These are phyloP conservation scores for Leccinum solheimii DNA, from an alignment of 1,284 basidiomycete species.

Conservation along the genomic window DNA sequence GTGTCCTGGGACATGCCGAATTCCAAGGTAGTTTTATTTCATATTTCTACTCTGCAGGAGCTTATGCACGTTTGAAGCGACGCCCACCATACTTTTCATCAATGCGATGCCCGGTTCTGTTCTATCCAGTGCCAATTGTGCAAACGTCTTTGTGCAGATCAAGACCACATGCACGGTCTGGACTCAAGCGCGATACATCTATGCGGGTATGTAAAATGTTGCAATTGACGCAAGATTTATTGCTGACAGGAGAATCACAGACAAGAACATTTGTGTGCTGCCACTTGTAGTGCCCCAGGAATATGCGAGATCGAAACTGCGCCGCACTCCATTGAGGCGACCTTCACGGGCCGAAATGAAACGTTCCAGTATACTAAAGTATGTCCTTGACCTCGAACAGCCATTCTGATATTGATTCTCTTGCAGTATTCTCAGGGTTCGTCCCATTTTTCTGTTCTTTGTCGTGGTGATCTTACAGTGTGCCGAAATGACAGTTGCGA, in stretches of 20 bases:
- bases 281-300: conserved; percentile 44
- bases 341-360: conserved; percentile 49
- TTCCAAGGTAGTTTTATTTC: conserved; percentile 39
- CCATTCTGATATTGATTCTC: neutral
- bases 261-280: conserved; percentile 50
- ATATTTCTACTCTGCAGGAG: neutral
- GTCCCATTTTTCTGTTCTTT: neutral
- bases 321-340: conserved; percentile 57
- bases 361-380: conserved; percentile 53
- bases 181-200: conserved; percentile 46
- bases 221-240: neutral
- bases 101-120: conserved; percentile 52
- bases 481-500: conserved; percentile 38
- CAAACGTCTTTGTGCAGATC: conserved; percentile 48
- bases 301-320: conserved; percentile 59
- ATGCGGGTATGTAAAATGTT: conserved; percentile 50
- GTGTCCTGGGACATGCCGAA: conserved; percentile 45
- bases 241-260: conserved; percentile 29
- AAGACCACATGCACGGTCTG: conserved; percentile 56
- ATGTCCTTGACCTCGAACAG: neutral
- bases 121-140: conserved; percentile 56
- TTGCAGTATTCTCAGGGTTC: conserved; percentile 32
- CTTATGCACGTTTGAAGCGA: conserved; percentile 33
- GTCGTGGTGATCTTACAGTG: neutral
- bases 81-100: conserved; percentile 48